phyloP scores from a whole-genome alignment of 1,284 basidiomycete genomes.

The Erythrobasidium hasegawianum region DNA sequence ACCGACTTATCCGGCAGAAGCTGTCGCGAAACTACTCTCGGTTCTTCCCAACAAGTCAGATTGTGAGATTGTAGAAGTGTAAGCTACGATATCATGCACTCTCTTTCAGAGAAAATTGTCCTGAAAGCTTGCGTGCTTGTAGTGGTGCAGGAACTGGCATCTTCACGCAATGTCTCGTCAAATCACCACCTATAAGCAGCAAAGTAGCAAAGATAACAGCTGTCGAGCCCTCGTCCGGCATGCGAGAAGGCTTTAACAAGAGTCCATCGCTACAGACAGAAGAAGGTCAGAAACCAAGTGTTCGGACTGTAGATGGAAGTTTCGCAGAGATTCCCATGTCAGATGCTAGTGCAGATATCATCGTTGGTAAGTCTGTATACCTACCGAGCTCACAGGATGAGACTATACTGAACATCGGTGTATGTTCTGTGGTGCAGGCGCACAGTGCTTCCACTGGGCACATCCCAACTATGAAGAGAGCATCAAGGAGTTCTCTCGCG shows the following conservation, averaged over 20 bases:
- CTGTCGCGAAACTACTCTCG: slow-evolving; percentile 46
- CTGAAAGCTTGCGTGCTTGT: background rate
- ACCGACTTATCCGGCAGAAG: slow-evolving; percentile 50
- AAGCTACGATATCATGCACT: background rate
- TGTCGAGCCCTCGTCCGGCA: slow-evolving; percentile 52
- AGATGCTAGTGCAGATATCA: slow-evolving; percentile 46
- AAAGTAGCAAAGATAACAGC: slow-evolving; percentile 46
- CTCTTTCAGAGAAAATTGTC: background rate
- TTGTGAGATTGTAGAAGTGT: slow-evolving; percentile 30
- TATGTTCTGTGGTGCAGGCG: slow-evolving; percentile 1
- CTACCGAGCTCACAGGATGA: slow-evolving; percentile 46
- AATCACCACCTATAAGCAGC: slow-evolving; percentile 39
- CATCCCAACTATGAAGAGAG: slow-evolving; percentile 35
- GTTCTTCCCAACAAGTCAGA: slow-evolving; percentile 33
- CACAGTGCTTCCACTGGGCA: slow-evolving; percentile 42
- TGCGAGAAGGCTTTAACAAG: slow-evolving; percentile 49
- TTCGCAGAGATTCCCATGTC: slow-evolving; percentile 50
- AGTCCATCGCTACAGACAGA: slow-evolving; percentile 36
- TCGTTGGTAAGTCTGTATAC: slow-evolving; percentile 50
- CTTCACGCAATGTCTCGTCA: slow-evolving; percentile 51
- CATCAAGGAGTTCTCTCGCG: slow-evolving; percentile 47
- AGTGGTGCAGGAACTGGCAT: slow-evolving; percentile 52
- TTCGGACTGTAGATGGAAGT: slow-evolving; percentile 47
- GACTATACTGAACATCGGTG: slow-evolving; percentile 40
- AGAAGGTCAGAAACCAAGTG: slow-evolving; percentile 14